Base-by-base conservation (phyloP, 177 flowering plant species). In the Vitis hybrid region DNA sequence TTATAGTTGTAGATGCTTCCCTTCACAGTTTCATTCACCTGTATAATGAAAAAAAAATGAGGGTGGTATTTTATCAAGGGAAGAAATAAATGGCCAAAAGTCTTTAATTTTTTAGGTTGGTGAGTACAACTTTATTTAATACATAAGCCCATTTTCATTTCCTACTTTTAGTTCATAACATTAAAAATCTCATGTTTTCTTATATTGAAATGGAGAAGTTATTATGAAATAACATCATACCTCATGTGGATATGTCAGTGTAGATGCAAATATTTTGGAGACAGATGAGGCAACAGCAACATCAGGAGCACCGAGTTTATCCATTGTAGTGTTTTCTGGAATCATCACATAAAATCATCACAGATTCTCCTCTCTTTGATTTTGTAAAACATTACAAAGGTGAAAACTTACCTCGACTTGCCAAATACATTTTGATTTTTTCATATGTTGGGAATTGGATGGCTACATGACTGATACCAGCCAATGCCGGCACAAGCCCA, bases 211-310 rank as follows among this genome's bases (percentile, higher is more conserved):
- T 32, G 11, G 50, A 27, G 58, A 56, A 9, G 27, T 24, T 24
- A 56, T 18, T 1, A 55, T 13, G 2, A 52, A 17, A 24, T 6
- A 27, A 63, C 15, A 73, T 13, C 71, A 69, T 88, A 96, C 99
- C 98, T 96, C 99, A 70, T 93, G 99, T 54, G 99, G 99, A 81
- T 96, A 96, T 11, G 99, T 93, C 83, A 96, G 76, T 58, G 97
- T 88, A 17, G 98, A 93, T 30, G 98, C 98, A 80, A 89, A 86
- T 71, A 96, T 81, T 82, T 95, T 95, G 57, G 99, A 90, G 63
- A 95, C 82, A 24, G 98, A 93, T 8, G 99, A 95, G 61, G 99
- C 99, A 74, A 96, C 71, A 30, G 98, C 98, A 75, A 96, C 98
- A 80, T 92, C 91, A 65, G 82, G 75, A 63, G 98, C 94, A 82